phyloP scores from a whole-genome alignment of 805 yeast genomes.

The Starmerella floris region DNA sequence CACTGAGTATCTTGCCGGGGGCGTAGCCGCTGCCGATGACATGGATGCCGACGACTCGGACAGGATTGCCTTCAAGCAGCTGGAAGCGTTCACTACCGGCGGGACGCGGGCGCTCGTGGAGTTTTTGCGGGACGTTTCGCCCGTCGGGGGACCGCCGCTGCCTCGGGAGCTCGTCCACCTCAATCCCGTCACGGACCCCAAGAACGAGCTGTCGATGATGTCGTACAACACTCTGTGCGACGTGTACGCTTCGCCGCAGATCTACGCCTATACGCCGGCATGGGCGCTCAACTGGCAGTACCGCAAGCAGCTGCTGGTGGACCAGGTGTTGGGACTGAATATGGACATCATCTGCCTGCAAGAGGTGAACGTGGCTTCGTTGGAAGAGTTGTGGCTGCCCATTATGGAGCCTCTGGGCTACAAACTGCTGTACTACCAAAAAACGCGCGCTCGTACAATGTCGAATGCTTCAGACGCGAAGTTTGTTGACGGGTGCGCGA shows the following conservation, averaged over 20 bases:
- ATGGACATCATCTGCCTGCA: constrained; percentile 83
- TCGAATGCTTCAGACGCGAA: constrained; percentile 53
- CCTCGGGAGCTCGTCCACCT: constrained; percentile 76
- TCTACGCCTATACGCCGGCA: constrained; percentile 89
- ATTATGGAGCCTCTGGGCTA: constrained; percentile 61
- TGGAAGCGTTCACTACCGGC: constrained; percentile 50
- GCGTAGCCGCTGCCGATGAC: constrained; percentile 25
- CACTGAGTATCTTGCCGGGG: too few relatives aligned
- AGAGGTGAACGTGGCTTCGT: constrained; percentile 83
- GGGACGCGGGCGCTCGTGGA: constrained; percentile 77
- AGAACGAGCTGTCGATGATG: constrained; percentile 51
- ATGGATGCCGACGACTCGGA: constrained; percentile 30
- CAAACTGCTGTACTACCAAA: constrained; percentile 67
- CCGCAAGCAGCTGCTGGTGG: constrained; percentile 61
- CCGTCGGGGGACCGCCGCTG: constrained; percentile 48
- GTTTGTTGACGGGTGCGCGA: constrained; percentile 97
- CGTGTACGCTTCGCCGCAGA: constrained; percentile 80
- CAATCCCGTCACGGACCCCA: constrained; percentile 57
- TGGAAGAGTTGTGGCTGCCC: constrained; percentile 77
- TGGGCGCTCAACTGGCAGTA: constrained; percentile 96
- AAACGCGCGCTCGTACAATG: constrained; percentile 89
- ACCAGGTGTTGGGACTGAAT: constrained; percentile 51
- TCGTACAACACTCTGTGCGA: constrained; percentile 90
- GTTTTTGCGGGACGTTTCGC: constrained; percentile 70
- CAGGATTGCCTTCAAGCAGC: too few relatives aligned